Conservation (phyloP, 352 stramenopile species). For the Plasmopara muralis region DNA sequence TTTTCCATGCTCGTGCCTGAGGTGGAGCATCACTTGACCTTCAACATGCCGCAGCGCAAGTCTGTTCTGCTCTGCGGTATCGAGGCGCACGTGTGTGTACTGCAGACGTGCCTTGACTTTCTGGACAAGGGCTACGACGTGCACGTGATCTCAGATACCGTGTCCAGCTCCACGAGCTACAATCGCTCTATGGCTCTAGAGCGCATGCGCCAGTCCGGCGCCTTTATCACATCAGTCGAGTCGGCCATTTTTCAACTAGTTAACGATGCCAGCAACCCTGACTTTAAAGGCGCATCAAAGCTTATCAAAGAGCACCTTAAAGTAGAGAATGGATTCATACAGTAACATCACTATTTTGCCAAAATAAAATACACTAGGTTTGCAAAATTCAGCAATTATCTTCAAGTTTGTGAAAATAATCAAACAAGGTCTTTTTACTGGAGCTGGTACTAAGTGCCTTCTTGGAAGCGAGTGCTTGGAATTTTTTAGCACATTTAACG, state of each 20-base stretch:
- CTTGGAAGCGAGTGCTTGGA: no score
- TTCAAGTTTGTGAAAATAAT: slow-evolving; percentile 38
- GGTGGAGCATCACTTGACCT: slow-evolving; percentile 72
- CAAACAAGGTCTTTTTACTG: slow-evolving; percentile 28
- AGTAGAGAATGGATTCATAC: slow-evolving; percentile 51
- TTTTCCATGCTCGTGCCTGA: slow-evolving; percentile 98
- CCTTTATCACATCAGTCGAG: slow-evolving; percentile 95
- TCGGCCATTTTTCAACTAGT: slow-evolving; percentile 94
- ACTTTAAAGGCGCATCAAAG: slow-evolving; percentile 91
- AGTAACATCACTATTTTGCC: no score
- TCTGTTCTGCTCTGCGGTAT: slow-evolving; percentile 96
- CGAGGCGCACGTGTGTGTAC: slow-evolving; percentile 92
- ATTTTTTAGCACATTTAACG: slow-evolving; percentile 1
- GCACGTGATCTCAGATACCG: slow-evolving; percentile 94
- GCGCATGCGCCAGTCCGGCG: slow-evolving; percentile 89
- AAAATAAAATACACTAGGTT: not conserved
- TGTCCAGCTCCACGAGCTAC: slow-evolving; percentile 85
- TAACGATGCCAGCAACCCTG: slow-evolving; percentile 81
- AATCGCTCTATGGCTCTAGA: slow-evolving; percentile 91
- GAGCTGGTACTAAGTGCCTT: no score
- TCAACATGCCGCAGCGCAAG: slow-evolving; percentile 40
- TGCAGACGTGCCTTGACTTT: slow-evolving; percentile 96
- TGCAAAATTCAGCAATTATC: slow-evolving; percentile 7
- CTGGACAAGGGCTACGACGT: slow-evolving; percentile 95
- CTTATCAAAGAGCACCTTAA: slow-evolving; percentile 92